Evolutionary conservation across 1,284 basidiomycete genomes (phyloP).

Genomic region (Ganoderma sinense): DNA sequence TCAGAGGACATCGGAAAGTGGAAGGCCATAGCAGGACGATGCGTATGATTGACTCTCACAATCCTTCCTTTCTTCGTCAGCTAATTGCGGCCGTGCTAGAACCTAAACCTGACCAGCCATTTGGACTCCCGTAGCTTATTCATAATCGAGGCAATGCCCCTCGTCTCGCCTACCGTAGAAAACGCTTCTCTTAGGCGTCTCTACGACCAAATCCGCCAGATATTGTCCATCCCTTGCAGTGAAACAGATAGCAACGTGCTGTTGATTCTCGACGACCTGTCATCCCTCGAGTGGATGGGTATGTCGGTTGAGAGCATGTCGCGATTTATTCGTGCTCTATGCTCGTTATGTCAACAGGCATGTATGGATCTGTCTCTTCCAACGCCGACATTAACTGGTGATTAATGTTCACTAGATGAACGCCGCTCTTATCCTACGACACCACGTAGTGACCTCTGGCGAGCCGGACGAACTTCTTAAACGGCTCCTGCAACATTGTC

Average conservation of each 20-base stretch:
- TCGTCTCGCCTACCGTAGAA: constrained; percentile 25
- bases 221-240: constrained; percentile 21
- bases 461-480: constrained; percentile 67
- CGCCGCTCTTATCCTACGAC: constrained; percentile 63
- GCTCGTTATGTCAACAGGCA: constrained; percentile 63
- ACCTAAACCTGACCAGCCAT: constrained; percentile 58
- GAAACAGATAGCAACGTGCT: constrained; percentile 39
- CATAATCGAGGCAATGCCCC: constrained; percentile 57
- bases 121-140: constrained; percentile 51
- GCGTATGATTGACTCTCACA: constrained; percentile 48
- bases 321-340: constrained; percentile 65
- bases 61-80: not conserved
- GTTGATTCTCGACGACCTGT: constrained; percentile 72
- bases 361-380: not conserved
- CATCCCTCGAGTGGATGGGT: constrained; percentile 74
- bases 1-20: constrained; percentile 64
- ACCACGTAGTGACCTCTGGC: constrained; percentile 62
- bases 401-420: constrained; percentile 45
- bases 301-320: constrained; percentile 54
- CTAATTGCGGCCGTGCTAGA: constrained; percentile 44
- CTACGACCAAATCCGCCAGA: constrained; percentile 42
- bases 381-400: not conserved
- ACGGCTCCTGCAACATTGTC: constrained; percentile 61
- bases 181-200: constrained; percentile 41
- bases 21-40: constrained; percentile 67